Percentiles rank a stretch among this genome's conserved stretches.
Evolutionary conservation across 768 basidiomycete species (phyloP).

Genomic region (Suillus hirtellus): DNA sequence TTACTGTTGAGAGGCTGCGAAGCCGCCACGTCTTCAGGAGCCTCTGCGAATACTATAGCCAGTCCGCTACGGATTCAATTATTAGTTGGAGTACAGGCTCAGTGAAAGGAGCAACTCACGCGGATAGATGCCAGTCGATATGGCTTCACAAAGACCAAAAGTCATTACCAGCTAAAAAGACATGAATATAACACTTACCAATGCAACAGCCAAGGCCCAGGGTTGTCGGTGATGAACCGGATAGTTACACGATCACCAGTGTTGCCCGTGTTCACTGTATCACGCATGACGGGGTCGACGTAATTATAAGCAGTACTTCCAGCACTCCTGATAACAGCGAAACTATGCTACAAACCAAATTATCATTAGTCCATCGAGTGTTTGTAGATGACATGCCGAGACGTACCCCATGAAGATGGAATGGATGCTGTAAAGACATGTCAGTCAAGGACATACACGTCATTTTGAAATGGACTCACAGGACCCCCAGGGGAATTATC

Average conservation of each 20-base stretch:
- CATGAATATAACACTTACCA: not conserved
- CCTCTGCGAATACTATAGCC: not conserved
- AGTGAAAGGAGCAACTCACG: not conserved
- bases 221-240: conserved; percentile 1
- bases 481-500: conserved; percentile 3
- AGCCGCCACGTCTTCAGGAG: not conserved
- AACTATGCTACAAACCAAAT: not conserved
- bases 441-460: not conserved
- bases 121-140: not conserved
- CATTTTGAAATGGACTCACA: conserved; percentile 7
- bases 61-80: not conserved
- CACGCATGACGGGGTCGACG: not conserved
- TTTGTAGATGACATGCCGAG: not conserved
- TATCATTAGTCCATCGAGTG: not conserved
- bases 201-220: conserved; percentile 1
- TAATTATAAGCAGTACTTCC: not conserved
- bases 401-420: conserved; percentile 23
- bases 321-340: not conserved
- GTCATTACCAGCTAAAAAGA: not conserved
- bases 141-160: not conserved
- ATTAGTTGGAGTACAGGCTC: not conserved
- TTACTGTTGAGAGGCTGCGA: not conserved
- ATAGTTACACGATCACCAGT: not conserved
- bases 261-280: not conserved
- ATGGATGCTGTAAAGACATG: conserved; percentile 23